A percentile compares a stretch with the other conserved stretches of the same genome.
Conservation (phyloP, 345 rosid genomes). For the Melaleuca alternifolia region DNA sequence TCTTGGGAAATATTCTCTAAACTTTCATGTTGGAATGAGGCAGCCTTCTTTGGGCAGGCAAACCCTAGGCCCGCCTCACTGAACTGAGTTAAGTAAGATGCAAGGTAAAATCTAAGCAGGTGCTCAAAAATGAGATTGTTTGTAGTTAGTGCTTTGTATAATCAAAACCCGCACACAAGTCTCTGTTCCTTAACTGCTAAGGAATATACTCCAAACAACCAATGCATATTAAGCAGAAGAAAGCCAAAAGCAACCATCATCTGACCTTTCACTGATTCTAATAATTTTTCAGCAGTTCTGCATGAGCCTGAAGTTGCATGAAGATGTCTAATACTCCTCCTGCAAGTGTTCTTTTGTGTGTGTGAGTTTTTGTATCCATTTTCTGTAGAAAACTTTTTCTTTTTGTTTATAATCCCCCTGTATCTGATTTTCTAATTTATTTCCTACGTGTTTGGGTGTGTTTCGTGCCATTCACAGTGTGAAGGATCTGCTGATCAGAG, state of each 20-base stretch:
- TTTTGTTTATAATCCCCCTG: background rate
- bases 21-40: background rate
- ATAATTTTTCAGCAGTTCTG: background rate
- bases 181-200: background rate
- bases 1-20: background rate
- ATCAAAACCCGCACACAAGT: background rate
- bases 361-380: background rate
- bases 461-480: background rate
- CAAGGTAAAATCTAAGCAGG: background rate
- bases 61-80: background rate
- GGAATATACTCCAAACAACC: background rate
- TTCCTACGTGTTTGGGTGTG: background rate
- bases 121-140: background rate
- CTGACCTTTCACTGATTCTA: background rate
- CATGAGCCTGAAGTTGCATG: background rate
- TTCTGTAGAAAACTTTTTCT: background rate
- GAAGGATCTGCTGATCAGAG: background rate
- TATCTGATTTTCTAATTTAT: background rate
- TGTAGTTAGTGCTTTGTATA: background rate
- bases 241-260: background rate
- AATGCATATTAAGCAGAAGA: background rate
- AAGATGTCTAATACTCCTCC: background rate
- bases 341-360: background rate
- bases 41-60: background rate
- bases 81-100: background rate